Evolutionary conservation across 73 alveolate genomes (phyloP).

Genomic region (Breviolum minutum): DNA sequence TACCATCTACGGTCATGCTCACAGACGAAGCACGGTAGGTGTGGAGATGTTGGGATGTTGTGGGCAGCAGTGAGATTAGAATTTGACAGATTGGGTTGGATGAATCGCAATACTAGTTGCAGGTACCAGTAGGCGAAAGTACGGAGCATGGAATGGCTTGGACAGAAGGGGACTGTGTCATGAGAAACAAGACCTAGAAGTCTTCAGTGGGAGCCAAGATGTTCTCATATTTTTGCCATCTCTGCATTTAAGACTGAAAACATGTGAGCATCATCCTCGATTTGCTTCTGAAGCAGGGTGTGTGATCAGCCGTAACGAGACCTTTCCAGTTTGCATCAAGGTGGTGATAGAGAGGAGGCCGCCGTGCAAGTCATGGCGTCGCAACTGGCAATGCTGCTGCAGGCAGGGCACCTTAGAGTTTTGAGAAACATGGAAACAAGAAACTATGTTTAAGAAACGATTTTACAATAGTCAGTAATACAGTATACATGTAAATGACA

Average conservation of each 20-base stretch:
- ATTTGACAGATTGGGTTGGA: background rate
- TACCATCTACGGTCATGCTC: background rate
- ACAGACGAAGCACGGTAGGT: background rate
- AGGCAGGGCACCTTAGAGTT: background rate
- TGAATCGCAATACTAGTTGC: background rate
- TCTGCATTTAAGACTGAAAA: no score
- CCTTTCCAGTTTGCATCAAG: background rate
- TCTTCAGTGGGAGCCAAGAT: no score
- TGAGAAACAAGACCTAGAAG: no score
- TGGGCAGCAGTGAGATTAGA: no score
- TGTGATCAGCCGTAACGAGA: no score
- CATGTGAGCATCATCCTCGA: no score
- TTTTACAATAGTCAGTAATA: no score
- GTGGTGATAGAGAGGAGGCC: background rate
- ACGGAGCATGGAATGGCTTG: background rate
- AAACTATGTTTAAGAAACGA: no score
- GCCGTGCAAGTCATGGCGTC: slow-evolving; percentile 22
- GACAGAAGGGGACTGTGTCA: background rate
- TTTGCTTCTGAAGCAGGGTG: no score
- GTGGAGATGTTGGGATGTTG: background rate
- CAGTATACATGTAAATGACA: no score
- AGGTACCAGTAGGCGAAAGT: background rate
- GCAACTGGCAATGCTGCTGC: slow-evolving; percentile 17
- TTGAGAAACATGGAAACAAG: no score
- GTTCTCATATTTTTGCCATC: no score